Conservation (phyloP, 2,329 filamentous ascomycete species). For the Hymenoscyphus fructigenus region DNA sequence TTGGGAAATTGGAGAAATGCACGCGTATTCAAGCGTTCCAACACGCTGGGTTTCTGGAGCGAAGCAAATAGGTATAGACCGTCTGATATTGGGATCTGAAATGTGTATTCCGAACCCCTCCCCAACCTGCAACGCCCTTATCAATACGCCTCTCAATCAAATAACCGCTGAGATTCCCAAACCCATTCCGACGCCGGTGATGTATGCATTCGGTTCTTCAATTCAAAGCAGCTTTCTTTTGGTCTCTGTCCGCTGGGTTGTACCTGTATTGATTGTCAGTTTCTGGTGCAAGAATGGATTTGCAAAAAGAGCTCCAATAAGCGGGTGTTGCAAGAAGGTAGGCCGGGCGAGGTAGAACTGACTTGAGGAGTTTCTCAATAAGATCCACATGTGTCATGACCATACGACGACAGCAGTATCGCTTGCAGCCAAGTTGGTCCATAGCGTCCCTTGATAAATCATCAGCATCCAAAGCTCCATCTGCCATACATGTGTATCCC, state of each 20-base stretch:
- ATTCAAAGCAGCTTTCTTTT: slow-evolving; percentile 40
- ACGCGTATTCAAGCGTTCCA: slow-evolving; percentile 19
- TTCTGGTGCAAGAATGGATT: not conserved
- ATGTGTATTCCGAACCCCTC: slow-evolving; percentile 15
- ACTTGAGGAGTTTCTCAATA: slow-evolving; percentile 97
- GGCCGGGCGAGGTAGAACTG: slow-evolving; percentile 33
- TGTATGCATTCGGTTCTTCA: slow-evolving; percentile 18
- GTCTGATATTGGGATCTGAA: slow-evolving; percentile 26
- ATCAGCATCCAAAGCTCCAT: slow-evolving; percentile 16
- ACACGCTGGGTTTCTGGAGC: slow-evolving; percentile 19
- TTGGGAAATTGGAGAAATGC: slow-evolving; percentile 7
- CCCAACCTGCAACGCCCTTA: slow-evolving; percentile 26
- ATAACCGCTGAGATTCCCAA: slow-evolving; percentile 19
- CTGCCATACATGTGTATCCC: not conserved
- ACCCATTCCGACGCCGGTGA: slow-evolving; percentile 29
- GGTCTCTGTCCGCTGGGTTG: slow-evolving; percentile 48
- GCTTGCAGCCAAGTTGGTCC: slow-evolving; percentile 88
- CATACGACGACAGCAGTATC: slow-evolving; percentile 99
- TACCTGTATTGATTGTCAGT: slow-evolving; percentile 39
- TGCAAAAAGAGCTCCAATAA: not conserved
- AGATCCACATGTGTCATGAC: slow-evolving; percentile 99
- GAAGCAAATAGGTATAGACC: not conserved
- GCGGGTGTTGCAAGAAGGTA: not conserved
- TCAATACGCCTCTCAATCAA: slow-evolving; percentile 23
- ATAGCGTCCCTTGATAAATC: slow-evolving; percentile 74